Evolutionary conservation across 306 rosid species (phyloP), one percentile per base, ranked within the genome.

Genomic region (Medicago arabica): DNA sequence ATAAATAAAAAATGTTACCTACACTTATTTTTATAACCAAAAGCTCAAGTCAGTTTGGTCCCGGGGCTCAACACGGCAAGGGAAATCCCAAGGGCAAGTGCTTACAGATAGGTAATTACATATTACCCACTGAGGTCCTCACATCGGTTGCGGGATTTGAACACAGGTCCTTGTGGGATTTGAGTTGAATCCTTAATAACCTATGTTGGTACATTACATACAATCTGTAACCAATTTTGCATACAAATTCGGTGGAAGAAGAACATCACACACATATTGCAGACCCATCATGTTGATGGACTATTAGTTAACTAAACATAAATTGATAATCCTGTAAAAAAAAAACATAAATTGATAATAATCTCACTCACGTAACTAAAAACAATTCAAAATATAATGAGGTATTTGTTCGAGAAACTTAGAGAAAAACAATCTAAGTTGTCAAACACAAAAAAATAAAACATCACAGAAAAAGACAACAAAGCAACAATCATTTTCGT

Each of bases 221-320:
- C n/a, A 55, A 76, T 18, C 9, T 64, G 21, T n/a, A 71, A 71
- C 65, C 28, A 71, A 36, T 7, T 59, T 57, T 71, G 50, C 67
- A 14, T 1, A 40, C 40, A 64, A 55, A 71, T 25, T 8, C 13
- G 71, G 55, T 71, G 71, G 60, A 76, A 46, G 6, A 76, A 61
- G 72, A 69, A 46, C 43, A 81, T 28, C 31, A 44, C 67, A 57
- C 11, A 58, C 43, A 36, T 43, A 71, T 71, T 16, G 65, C 57
- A 71, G 49, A 65, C 66, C 43, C 51, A 28, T 70, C 46, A 41
- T 17, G 50, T 5, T 28, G 69, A 66, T 43, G 69, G 55, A 53
- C 47, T 31, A 15, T 53, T 51, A 3, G 25, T 75, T 62, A 19
- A 75, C 73, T 41, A 69, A 43, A n/a, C 81, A 63, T 10, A 46